Evolutionary conservation across 140 eudicot genomes (phyloP).

Genomic region (Ambrosia hybrid): DNA sequence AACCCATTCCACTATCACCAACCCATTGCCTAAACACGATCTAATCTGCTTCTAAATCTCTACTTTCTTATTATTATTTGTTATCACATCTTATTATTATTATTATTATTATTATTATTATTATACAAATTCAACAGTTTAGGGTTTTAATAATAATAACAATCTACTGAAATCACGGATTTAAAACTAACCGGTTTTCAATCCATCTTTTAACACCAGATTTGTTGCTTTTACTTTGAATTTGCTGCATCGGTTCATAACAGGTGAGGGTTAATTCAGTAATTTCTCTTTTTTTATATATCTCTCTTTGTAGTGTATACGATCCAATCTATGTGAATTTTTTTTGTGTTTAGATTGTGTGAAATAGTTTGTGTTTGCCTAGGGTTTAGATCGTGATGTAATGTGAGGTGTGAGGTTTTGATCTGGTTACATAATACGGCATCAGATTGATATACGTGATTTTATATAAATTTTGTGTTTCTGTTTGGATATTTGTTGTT

Average conservation of each 20-base stretch:
- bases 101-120: too few species aligned
- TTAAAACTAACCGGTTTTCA: neutral
- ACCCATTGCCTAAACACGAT: conserved; percentile 23
- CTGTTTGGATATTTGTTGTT: neutral
- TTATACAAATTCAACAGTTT: neutral
- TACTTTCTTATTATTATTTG: too few species aligned
- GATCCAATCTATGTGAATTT: conserved; percentile 28
- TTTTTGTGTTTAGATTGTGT: conserved; percentile 17
- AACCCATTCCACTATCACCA: conserved; percentile 24
- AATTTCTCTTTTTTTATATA: neutral
- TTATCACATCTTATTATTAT: too few species aligned
- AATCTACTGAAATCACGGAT: conserved; percentile 26
- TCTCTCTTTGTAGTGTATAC: conserved; percentile 1
- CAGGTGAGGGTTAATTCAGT: conserved; percentile 5
- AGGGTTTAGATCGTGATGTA: conserved; percentile 33
- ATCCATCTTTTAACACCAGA: conserved; percentile 23
- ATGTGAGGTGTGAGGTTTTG: conserved; percentile 22
- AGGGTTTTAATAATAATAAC: neutral
- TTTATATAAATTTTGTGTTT: neutral
- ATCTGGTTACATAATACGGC: conserved; percentile 6
- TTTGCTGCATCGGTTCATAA: conserved; percentile 26
- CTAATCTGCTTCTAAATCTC: neutral
- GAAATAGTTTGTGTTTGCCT: conserved; percentile 1
- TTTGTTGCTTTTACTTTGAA: conserved; percentile 22
- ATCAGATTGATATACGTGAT: conserved; percentile 3